phyloP scores from a whole-genome alignment of 345 rosid genomes.

The Salix suchowensis region DNA sequence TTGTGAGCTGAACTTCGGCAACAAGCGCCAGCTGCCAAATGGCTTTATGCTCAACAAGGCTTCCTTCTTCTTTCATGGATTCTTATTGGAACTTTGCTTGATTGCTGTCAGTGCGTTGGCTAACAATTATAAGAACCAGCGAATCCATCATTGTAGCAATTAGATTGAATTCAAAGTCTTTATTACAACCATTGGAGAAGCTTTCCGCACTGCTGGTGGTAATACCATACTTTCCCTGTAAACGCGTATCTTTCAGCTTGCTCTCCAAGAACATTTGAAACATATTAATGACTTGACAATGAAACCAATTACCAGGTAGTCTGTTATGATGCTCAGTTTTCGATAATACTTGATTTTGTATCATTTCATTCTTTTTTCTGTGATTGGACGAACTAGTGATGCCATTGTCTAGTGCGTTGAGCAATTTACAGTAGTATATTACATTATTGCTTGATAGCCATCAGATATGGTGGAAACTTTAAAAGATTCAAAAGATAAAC shows the following conservation, averaged over 20 bases:
- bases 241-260: not conserved
- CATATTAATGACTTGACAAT: not conserved
- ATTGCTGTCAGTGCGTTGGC: not conserved
- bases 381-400: not conserved
- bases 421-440: not conserved
- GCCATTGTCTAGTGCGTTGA: not conserved
- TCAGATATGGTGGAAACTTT: not conserved
- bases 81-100: not conserved
- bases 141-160: slow-evolving; percentile 2
- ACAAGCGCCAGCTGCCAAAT: not conserved
- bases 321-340: not conserved
- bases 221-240: not conserved
- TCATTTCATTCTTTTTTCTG: not conserved
- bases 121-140: not conserved
- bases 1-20: slow-evolving; percentile 38
- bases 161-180: not conserved
- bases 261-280: not conserved
- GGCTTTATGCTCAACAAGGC: not conserved
- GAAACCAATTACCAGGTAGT: not conserved
- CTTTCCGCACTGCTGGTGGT: not conserved
- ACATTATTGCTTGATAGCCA: not conserved
- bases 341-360: not conserved
- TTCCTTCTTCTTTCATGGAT: not conserved
- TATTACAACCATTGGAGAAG: not conserved
- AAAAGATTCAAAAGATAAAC: not conserved